These are phyloP conservation scores for Cryptomeria japonica DNA, from an alignment of 75 land plant species.

Conservation along the genomic window DNA sequence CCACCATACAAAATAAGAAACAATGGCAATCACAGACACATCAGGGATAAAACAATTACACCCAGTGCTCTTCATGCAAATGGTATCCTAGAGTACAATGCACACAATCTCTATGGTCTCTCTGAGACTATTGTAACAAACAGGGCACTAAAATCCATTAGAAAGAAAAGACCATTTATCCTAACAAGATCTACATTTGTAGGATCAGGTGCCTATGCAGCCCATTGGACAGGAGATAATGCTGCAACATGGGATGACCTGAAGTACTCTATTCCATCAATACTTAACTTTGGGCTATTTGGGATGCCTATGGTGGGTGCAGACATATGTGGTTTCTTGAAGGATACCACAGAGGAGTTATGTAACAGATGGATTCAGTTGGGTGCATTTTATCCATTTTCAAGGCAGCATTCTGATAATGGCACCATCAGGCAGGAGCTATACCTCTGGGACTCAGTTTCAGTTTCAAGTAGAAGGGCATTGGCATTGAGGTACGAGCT, in stretches of 20 bases:
- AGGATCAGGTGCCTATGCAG: slow-evolving; percentile 33
- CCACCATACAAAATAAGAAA: slow-evolving; percentile 30
- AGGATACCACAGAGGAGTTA: slow-evolving; percentile 39
- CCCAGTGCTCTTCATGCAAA: slow-evolving; percentile 25
- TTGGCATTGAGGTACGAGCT: slow-evolving; percentile 69
- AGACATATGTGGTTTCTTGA: slow-evolving; percentile 42
- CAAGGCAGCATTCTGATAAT: slow-evolving; percentile 51
- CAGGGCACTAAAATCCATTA: slow-evolving; percentile 21
- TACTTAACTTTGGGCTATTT: slow-evolving; percentile 34
- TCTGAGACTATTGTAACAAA: slow-evolving; percentile 37
- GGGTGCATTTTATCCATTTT: slow-evolving; percentile 81
- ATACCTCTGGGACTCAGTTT: slow-evolving; percentile 63
- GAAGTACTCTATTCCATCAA: slow-evolving; percentile 11
- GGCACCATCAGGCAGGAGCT: slow-evolving; percentile 44
- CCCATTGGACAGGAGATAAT: slow-evolving; percentile 56
- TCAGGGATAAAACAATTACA: slow-evolving; percentile 33
- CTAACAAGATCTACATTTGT: slow-evolving; percentile 42
- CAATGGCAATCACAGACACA: slow-evolving; percentile 16
- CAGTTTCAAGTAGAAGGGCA: slow-evolving; percentile 59
- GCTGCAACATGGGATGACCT: slow-evolving; percentile 43
- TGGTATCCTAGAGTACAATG: slow-evolving; percentile 38
- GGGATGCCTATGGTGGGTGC: slow-evolving; percentile 53
- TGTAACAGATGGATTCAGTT: slow-evolving; percentile 52
- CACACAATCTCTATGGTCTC: slow-evolving; percentile 38
- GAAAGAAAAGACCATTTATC: slow-evolving; percentile 37